These are phyloP conservation scores for Daldinia bambusicola DNA, from an alignment of 495 filamentous ascomycete species.

Conservation along the genomic window DNA sequence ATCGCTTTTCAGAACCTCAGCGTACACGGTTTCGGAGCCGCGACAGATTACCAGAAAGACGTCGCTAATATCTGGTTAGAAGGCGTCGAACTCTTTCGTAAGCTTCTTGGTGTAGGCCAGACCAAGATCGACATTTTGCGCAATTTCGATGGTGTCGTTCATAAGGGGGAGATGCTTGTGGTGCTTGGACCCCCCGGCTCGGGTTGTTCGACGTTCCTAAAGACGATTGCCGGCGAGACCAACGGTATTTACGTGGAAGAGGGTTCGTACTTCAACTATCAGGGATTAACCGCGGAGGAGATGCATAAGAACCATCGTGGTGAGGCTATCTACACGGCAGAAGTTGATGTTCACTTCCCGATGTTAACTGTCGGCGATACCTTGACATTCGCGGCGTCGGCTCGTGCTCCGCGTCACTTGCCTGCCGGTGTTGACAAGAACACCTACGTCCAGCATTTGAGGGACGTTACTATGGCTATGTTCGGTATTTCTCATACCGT, in stretches of 20 bases:
- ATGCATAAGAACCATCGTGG: slow-evolving; percentile 78
- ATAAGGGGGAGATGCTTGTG: slow-evolving; percentile 81
- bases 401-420: slow-evolving; percentile 71
- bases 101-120: slow-evolving; percentile 60
- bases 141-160: slow-evolving; percentile 81
- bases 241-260: slow-evolving; percentile 75
- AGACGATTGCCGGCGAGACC: slow-evolving; percentile 81
- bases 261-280: slow-evolving; percentile 76
- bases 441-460: slow-evolving; percentile 70
- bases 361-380: slow-evolving; percentile 83
- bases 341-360: slow-evolving; percentile 86
- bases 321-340: slow-evolving; percentile 83
- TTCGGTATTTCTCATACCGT: slow-evolving; percentile 80
- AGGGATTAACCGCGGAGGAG: slow-evolving; percentile 66
- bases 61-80: slow-evolving; percentile 73
- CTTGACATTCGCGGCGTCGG: slow-evolving; percentile 76
- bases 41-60: slow-evolving; percentile 85
- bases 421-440: slow-evolving; percentile 67
- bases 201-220: slow-evolving; percentile 82
- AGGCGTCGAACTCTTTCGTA: slow-evolving; percentile 56
- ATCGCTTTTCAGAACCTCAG: slow-evolving; percentile 71
- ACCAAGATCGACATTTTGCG: slow-evolving; percentile 80
- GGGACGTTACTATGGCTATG: slow-evolving; percentile 82
- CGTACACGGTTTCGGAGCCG: slow-evolving; percentile 78
- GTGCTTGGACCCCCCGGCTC: slow-evolving; percentile 81